Evolutionary conservation across 169 alveolate genomes (phyloP).

Genomic region (Babesia divergens): DNA sequence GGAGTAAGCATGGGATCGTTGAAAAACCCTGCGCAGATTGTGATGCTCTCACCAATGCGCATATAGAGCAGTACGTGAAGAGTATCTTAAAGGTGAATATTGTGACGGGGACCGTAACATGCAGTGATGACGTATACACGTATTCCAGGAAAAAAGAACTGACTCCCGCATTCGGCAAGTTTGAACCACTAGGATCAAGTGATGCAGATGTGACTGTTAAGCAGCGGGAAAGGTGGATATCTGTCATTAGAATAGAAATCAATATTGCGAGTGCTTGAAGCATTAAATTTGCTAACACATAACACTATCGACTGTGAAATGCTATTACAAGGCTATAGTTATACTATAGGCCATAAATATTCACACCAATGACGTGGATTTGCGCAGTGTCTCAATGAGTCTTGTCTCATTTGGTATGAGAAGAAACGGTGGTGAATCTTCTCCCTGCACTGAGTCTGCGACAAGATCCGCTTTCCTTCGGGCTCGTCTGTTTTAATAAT

Average conservation of each 20-base stretch:
- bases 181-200: background rate
- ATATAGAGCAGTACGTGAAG: slow-evolving; percentile 22
- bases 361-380: too few relatives aligned
- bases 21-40: slow-evolving; percentile 3
- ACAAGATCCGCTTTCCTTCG: too few relatives aligned
- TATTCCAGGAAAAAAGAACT: background rate
- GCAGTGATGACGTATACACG: slow-evolving; percentile 35
- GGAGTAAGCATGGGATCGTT: background rate
- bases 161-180: background rate
- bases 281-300: background rate
- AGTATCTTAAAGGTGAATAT: slow-evolving; percentile 29
- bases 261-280: background rate
- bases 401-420: background rate
- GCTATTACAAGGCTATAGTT: too few relatives aligned
- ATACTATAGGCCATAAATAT: too few relatives aligned
- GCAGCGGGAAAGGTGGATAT: slow-evolving; percentile 21
- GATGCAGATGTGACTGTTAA: background rate
- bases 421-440: background rate
- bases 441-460: background rate
- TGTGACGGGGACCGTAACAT: slow-evolving; percentile 31
- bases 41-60: background rate
- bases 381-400: background rate
- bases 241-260: slow-evolving; percentile 20
- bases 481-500: too few relatives aligned
- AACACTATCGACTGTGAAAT: background rate